Evolutionary conservation across 257 asterid genomes (phyloP).

Genomic region (Gentiana macrophylla): DNA sequence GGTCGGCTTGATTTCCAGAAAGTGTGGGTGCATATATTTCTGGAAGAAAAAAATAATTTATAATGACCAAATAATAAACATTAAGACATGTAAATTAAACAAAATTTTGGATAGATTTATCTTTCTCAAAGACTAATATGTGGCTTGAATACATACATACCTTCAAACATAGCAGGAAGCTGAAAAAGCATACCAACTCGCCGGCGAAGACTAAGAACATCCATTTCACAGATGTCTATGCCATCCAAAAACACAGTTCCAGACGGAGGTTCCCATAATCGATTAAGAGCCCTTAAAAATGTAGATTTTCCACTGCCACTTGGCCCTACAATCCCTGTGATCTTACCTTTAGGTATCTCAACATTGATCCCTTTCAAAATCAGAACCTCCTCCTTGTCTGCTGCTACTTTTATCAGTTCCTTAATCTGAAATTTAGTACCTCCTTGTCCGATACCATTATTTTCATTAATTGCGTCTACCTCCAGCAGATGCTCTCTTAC

Average conservation of each 20-base stretch:
- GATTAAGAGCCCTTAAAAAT: constrained; percentile 53
- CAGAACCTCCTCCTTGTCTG: constrained; percentile 22
- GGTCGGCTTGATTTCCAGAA: too few species aligned
- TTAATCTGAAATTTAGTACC: constrained; percentile 44
- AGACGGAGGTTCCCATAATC: constrained; percentile 68
- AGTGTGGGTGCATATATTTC: too few species aligned
- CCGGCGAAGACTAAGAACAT: constrained; percentile 58
- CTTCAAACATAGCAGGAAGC: constrained; percentile 73
- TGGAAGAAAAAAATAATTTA: too few species aligned
- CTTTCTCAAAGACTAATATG: too few species aligned
- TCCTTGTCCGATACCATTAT: constrained; percentile 9
- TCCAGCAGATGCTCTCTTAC: constrained; percentile 30
- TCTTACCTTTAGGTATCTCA: constrained; percentile 53
- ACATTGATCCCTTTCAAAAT: constrained; percentile 43
- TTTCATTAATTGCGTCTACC: constrained; percentile 11
- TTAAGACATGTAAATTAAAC: too few species aligned
- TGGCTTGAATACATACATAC: constrained; percentile 10
- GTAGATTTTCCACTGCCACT: constrained; percentile 85
- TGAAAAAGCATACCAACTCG: constrained; percentile 75
- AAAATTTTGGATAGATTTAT: too few species aligned
- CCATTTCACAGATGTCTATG: constrained; percentile 45
- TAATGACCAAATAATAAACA: too few species aligned
- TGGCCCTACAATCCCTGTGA: constrained; percentile 74
- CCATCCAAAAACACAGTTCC: constrained; percentile 58
- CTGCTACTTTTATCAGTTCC: constrained; percentile 32